Percentiles rank a stretch among this genome's conserved stretches.
These are phyloP conservation scores for Isatis tinctoria DNA, from an alignment of 345 rosid genomes.

Conservation along the genomic window DNA sequence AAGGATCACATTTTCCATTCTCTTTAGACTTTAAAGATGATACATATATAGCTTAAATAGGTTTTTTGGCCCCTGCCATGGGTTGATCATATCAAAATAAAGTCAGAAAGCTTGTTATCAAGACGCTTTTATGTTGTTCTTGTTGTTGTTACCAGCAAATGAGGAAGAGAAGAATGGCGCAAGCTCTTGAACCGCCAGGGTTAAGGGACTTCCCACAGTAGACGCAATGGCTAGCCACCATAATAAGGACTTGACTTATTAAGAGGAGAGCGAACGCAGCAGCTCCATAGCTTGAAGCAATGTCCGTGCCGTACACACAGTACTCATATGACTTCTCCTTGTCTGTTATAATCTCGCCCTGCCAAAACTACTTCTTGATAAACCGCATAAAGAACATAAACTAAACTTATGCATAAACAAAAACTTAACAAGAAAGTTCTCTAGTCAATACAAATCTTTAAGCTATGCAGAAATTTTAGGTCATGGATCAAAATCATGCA, in stretches of 20 bases:
- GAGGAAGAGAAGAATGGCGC: slow-evolving; percentile 76
- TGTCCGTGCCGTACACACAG: slow-evolving; percentile 84
- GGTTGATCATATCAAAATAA: not conserved
- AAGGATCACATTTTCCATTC: slow-evolving; percentile 51
- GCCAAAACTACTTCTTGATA: slow-evolving; percentile 18
- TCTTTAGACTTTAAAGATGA: slow-evolving; percentile 53
- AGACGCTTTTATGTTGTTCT: too few species aligned
- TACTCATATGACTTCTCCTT: slow-evolving; percentile 43
- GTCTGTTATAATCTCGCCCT: slow-evolving; percentile 60
- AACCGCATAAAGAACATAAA: not conserved
- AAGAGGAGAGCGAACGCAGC: slow-evolving; percentile 80
- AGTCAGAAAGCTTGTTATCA: not conserved
- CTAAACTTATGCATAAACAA: not conserved
- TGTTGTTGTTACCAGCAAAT: slow-evolving; percentile 60
- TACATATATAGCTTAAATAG: slow-evolving; percentile 77
- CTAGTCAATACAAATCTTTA: too few species aligned
- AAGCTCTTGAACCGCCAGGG: slow-evolving; percentile 87
- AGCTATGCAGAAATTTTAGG: not conserved
- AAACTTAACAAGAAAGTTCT: too few species aligned
- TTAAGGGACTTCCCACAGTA: slow-evolving; percentile 83
- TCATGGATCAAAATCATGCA: not conserved
- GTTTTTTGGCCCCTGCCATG: slow-evolving; percentile 62
- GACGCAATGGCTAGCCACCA: slow-evolving; percentile 86
- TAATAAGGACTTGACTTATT: slow-evolving; percentile 67
- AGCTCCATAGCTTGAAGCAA: slow-evolving; percentile 79